Conservation (phyloP, 345 rosid species). For the Kernera saxatilis region DNA sequence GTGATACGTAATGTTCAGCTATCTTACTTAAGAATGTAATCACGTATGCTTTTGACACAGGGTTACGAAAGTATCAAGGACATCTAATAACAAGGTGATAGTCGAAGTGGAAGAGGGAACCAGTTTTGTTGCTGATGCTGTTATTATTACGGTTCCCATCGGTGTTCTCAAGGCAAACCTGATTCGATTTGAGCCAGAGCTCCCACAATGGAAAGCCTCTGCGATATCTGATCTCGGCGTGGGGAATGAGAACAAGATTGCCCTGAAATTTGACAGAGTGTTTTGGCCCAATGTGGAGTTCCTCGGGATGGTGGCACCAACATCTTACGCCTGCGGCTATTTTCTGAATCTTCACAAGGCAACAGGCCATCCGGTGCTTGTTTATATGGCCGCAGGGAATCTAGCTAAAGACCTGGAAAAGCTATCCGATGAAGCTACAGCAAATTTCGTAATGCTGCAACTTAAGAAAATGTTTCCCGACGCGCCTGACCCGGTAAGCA, state of each 20-base stretch:
- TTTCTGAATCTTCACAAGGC: constrained; percentile 87
- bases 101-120: constrained; percentile 57
- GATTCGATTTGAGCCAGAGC: constrained; percentile 72
- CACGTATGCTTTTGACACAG: constrained; percentile 26
- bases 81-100: constrained; percentile 43
- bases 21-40: background rate
- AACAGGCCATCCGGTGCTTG: constrained; percentile 77
- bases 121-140: constrained; percentile 70
- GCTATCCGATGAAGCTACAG: constrained; percentile 58
- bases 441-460: constrained; percentile 57
- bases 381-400: constrained; percentile 85
- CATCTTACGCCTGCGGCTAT: constrained; percentile 77
- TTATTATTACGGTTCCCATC: constrained; percentile 64
- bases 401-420: constrained; percentile 67
- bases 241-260: constrained; percentile 83
- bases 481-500: constrained; percentile 70
- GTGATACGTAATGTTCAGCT: background rate
- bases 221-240: constrained; percentile 78
- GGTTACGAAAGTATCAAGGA: constrained; percentile 51
- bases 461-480: constrained; percentile 84
- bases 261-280: constrained; percentile 51
- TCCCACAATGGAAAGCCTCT: constrained; percentile 76
- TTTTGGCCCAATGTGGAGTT: constrained; percentile 90
- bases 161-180: constrained; percentile 80
- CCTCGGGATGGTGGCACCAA: constrained; percentile 64